Base-by-base conservation (phyloP, 768 basidiomycete species). In the Dendrothele bispora region DNA sequence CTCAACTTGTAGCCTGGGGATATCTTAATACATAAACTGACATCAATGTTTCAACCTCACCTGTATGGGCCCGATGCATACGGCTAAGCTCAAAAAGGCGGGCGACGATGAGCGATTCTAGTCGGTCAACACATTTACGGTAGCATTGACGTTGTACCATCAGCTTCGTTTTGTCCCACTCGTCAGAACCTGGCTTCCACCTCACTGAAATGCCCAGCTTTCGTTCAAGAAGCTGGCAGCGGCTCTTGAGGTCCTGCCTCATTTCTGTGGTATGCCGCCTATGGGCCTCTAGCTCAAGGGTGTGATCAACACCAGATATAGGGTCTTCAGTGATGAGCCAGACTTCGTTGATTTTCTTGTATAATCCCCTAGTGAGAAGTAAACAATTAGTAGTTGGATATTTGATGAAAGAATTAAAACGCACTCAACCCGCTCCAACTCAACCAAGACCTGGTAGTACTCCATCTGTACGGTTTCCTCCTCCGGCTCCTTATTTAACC, bases 31-130 rank as follows among this genome's bases (percentile, higher is more conserved):
- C n/a, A n/a, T n/a, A n/a, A n/a, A n/a, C n/a, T n/a, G n/a, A n/a
- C n/a, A n/a, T n/a, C n/a, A n/a, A n/a, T n/a, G n/a, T n/a, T n/a
- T n/a, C n/a, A n/a, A n/a, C 48, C n/a, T 21, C 26, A 59, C 56
- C 56, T 43, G 56, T 59, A 5, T 46, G 39, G 4, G 51, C 37
- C 26, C 46, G 32, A 29, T 60, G 50, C 17, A 48, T 35, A 28
- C 53, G 46, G 2, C 49, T 36, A 14, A 60, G 39, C 40, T 57
- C 58, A 34, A 60, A 56, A 24, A 60, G 40, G 2, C 50, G 39
- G 2, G 52, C 43, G 5, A 58, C 54, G 3, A 60, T 48, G 26
- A 58, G 32, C 4, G 48, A 44, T 35, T 58, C 55, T 15, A 60
- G 28, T 20, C 49, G 35, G 39, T 60, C 59, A 3, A 60, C 12